Evolutionary conservation across 192 early-diverging fungal genomes (phyloP).

Genomic region (Podila verticillata): DNA sequence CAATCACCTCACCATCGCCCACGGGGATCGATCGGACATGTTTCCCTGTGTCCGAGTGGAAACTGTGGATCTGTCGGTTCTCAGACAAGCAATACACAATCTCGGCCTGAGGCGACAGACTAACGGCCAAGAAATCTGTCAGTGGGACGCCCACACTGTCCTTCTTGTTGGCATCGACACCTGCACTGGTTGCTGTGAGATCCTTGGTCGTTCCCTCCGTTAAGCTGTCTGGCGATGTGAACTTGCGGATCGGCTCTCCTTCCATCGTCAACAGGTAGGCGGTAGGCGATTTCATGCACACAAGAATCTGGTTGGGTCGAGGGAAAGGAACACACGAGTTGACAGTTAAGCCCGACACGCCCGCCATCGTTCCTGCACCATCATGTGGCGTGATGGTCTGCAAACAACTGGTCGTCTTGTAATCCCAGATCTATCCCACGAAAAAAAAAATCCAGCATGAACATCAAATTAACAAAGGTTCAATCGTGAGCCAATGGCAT

Average conservation of each 20-base stretch:
- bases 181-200: constrained; percentile 10
- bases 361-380: constrained; percentile 62
- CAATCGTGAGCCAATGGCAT: neutral
- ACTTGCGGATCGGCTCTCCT: constrained; percentile 67
- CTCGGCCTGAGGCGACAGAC: constrained; percentile 81
- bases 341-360: constrained; percentile 61
- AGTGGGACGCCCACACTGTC: constrained; percentile 27
- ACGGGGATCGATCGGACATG: constrained; percentile 54
- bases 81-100: constrained; percentile 84
- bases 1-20: constrained; percentile 76
- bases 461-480: neutral
- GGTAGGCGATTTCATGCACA: constrained; percentile 82
- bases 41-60: constrained; percentile 69
- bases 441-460: neutral
- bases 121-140: constrained; percentile 52
- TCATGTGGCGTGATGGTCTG: constrained; percentile 66
- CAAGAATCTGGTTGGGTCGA: constrained; percentile 72
- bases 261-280: constrained; percentile 74
- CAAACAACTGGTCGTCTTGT: constrained; percentile 74
- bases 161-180: constrained; percentile 18
- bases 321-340: constrained; percentile 72
- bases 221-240: constrained; percentile 55
- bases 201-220: constrained; percentile 37
- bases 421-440: constrained; percentile 84
- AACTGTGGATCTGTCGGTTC: constrained; percentile 73